phyloP scores from a whole-genome alignment of 306 rosid species.

The Hippophae tibetana region DNA sequence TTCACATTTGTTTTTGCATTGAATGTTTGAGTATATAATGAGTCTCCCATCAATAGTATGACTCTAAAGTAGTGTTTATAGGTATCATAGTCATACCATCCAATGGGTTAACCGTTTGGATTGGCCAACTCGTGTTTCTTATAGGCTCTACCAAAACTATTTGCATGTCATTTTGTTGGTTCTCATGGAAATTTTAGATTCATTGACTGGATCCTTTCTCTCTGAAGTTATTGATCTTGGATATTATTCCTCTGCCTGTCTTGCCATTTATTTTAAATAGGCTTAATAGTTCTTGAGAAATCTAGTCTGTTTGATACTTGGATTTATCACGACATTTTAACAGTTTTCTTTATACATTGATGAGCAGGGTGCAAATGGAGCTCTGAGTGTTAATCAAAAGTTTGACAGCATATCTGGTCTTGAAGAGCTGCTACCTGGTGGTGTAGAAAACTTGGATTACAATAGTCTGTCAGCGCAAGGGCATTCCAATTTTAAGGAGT shows the following conservation, averaged over 20 bases:
- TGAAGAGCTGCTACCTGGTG: conserved; percentile 15
- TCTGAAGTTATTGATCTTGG: not conserved
- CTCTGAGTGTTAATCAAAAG: conserved; percentile 11
- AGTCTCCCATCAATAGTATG: too few relatives aligned
- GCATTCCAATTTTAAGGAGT: conserved; percentile 14
- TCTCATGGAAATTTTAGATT: too few relatives aligned
- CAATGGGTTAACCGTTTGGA: too few relatives aligned
- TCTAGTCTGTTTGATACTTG: not conserved
- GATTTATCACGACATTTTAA: not conserved
- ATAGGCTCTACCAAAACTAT: too few relatives aligned
- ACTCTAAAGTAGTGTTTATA: too few relatives aligned
- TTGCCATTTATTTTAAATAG: not conserved
- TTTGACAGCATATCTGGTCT: conserved; percentile 9
- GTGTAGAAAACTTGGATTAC: conserved; percentile 8
- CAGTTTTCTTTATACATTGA: conserved; percentile 1
- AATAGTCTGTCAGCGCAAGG: conserved; percentile 15
- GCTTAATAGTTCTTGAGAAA: conserved; percentile 1
- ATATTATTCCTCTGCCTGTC: not conserved
- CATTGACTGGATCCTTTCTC: too few relatives aligned
- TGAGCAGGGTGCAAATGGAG: conserved; percentile 23
- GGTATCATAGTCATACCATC: too few relatives aligned
- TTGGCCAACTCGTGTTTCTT: too few relatives aligned
- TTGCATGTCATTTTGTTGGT: too few relatives aligned
- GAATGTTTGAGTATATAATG: too few relatives aligned
- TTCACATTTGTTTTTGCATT: too few relatives aligned